Evolutionary conservation across 305 asterid genomes (phyloP).

Genomic region (Nicotiana rustica): DNA sequence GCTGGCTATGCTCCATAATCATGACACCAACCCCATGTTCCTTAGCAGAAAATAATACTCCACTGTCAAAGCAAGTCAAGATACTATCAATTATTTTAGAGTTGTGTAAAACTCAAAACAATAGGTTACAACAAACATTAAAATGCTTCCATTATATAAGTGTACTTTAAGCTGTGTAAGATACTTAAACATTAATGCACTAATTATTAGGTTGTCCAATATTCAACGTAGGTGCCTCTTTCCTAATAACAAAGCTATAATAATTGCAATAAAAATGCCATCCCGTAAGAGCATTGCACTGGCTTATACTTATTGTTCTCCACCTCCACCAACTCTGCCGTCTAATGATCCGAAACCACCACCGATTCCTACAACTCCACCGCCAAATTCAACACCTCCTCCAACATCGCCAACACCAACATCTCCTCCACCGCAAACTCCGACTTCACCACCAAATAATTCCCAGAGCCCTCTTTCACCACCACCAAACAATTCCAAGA

Average conservation of each 20-base stretch:
- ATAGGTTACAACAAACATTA: not conserved
- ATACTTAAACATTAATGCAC: not conserved
- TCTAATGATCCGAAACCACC: not conserved
- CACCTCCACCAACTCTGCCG: conserved; percentile 1
- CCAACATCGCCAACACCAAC: conserved; percentile 11
- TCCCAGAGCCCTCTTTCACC: not conserved
- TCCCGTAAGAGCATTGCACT: conserved; percentile 16
- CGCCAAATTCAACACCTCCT: conserved; percentile 2
- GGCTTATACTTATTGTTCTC: conserved; percentile 20
- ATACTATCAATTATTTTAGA: not conserved
- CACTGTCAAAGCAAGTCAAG: not conserved
- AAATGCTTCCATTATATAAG: not conserved
- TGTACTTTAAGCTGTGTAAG: not conserved
- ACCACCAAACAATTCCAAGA: not conserved
- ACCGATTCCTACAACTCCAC: not conserved
- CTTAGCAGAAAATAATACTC: not conserved
- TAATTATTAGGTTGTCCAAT: not conserved
- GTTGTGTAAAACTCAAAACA: not conserved
- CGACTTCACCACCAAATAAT: not conserved
- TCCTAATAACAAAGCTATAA: not conserved
- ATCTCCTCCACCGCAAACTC: not conserved
- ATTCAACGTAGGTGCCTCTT: not conserved
- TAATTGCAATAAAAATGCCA: not conserved
- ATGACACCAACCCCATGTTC: not conserved
- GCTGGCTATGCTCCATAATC: not conserved